Percentiles rank a stretch among this genome's conserved stretches.
These are phyloP conservation scores for Boletus vinaceobasis DNA, from an alignment of 768 basidiomycete genomes.

Conservation along the genomic window DNA sequence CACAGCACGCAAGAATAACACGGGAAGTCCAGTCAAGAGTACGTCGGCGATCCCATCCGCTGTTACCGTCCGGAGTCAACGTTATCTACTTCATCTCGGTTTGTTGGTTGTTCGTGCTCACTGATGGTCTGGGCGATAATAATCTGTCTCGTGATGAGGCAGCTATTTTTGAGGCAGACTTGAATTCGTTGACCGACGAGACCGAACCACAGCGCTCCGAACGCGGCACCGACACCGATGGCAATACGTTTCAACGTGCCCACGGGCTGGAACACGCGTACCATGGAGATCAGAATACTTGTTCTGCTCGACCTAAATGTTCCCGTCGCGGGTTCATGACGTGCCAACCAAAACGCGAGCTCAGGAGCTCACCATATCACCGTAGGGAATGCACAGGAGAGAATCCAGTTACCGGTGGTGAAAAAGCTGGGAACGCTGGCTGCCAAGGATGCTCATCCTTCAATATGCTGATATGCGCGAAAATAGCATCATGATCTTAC, in stretches of 20 bases:
- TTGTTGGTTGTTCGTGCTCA: neutral
- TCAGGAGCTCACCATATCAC: neutral
- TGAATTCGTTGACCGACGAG: neutral
- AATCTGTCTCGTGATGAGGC: neutral
- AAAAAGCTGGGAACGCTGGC: neutral
- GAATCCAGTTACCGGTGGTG: neutral
- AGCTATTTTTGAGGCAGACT: neutral
- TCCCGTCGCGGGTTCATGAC: neutral
- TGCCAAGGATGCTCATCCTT: neutral
- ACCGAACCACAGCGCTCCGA: neutral
- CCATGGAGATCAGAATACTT: neutral
- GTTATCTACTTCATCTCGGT: neutral
- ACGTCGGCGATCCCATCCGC: neutral
- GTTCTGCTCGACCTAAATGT: neutral
- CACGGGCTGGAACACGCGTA: neutral
- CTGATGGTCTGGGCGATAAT: neutral
- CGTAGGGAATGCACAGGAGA: neutral
- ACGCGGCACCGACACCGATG: neutral
- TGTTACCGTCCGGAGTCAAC: neutral
- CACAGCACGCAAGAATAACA: slow-evolving; percentile 1
- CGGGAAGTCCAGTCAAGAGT: neutral
- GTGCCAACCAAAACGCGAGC: neutral
- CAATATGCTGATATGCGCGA: neutral
- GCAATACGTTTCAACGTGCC: neutral
- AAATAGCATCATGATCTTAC: neutral